Evolutionary conservation across 140 eudicot species (phyloP).

Genomic region (Bidens hawaiensis): DNA sequence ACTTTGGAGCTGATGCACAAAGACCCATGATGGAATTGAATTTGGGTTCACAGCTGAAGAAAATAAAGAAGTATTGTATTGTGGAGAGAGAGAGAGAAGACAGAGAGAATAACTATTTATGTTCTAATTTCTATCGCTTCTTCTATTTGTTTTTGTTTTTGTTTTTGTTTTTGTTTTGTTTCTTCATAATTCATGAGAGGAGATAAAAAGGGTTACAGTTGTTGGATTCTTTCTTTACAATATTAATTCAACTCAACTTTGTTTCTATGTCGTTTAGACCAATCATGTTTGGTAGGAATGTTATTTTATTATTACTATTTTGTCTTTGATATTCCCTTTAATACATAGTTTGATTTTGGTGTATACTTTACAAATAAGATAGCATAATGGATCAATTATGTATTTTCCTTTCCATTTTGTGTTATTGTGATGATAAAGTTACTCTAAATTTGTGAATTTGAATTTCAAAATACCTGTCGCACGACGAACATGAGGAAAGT

Average conservation of each 20-base stretch:
- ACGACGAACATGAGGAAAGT: too few relatives aligned
- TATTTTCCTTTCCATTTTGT: too few relatives aligned
- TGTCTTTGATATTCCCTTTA: neutral
- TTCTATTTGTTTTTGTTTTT: conserved; percentile 25
- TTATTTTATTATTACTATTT: neutral
- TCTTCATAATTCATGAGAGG: conserved; percentile 1
- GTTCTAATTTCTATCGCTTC: conserved; percentile 34
- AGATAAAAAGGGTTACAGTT: conserved; percentile 28
- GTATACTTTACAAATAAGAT: neutral
- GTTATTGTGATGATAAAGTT: too few relatives aligned
- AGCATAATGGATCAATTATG: neutral
- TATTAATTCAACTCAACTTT: conserved; percentile 13
- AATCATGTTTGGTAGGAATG: conserved; percentile 26
- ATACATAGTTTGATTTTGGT: neutral
- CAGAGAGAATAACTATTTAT: conserved; percentile 19
- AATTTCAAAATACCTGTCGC: too few relatives aligned
- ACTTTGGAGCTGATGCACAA: conserved; percentile 52
- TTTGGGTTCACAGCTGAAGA: too few relatives aligned
- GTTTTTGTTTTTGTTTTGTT: too few relatives aligned
- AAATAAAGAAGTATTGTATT: too few relatives aligned
- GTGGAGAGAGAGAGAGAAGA: conserved; percentile 15
- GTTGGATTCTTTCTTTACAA: conserved; percentile 26
- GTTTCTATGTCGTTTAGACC: conserved; percentile 23
- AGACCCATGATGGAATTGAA: conserved; percentile 57
- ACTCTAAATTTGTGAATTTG: too few relatives aligned